Evolutionary conservation across 106 monocot genomes (phyloP).

Genomic region (Gastrodia elata): DNA sequence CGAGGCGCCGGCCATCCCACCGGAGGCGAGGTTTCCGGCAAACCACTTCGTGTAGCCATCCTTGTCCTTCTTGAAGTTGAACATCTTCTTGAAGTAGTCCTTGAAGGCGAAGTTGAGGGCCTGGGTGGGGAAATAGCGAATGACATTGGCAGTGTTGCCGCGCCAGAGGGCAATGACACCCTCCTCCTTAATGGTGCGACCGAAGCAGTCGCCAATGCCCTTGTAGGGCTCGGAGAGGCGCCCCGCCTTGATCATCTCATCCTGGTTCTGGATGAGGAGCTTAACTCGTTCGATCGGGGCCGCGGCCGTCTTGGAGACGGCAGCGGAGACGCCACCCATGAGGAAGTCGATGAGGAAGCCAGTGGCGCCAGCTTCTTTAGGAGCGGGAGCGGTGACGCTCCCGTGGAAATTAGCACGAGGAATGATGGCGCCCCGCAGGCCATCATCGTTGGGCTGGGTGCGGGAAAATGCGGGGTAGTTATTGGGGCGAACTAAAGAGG

Average conservation of each 20-base stretch:
- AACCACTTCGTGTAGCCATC: slow-evolving; percentile 27
- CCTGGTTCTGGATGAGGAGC: slow-evolving; percentile 45
- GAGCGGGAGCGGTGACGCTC: slow-evolving; percentile 8
- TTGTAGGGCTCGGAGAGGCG: slow-evolving; percentile 38
- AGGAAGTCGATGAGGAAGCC: slow-evolving; percentile 31
- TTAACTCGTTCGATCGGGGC: slow-evolving; percentile 47
- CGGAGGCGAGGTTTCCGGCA: slow-evolving; percentile 19
- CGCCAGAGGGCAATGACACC: slow-evolving; percentile 29
- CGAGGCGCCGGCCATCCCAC: slow-evolving; percentile 17
- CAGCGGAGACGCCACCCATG: slow-evolving; percentile 47
- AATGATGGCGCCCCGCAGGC: not conserved
- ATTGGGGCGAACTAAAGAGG: not conserved
- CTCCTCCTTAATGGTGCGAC: slow-evolving; percentile 29
- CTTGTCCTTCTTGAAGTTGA: slow-evolving; percentile 23
- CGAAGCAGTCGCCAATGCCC: slow-evolving; percentile 30
- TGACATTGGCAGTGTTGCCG: slow-evolving; percentile 39
- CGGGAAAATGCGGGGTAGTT: not conserved
- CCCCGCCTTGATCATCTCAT: slow-evolving; percentile 41
- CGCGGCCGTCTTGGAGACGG: slow-evolving; percentile 38
- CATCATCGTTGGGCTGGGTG: not conserved
- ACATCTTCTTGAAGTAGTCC: slow-evolving; percentile 22
- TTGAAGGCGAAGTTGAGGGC: slow-evolving; percentile 22
- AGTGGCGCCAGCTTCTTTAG: slow-evolving; percentile 11
- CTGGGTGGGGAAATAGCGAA: slow-evolving; percentile 35
- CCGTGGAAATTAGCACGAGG: not conserved